A percentile compares a stretch with the other conserved stretches of the same genome.
These are phyloP conservation scores for Puccinia novopanici DNA, from an alignment of 1,284 basidiomycete genomes.

Conservation along the genomic window DNA sequence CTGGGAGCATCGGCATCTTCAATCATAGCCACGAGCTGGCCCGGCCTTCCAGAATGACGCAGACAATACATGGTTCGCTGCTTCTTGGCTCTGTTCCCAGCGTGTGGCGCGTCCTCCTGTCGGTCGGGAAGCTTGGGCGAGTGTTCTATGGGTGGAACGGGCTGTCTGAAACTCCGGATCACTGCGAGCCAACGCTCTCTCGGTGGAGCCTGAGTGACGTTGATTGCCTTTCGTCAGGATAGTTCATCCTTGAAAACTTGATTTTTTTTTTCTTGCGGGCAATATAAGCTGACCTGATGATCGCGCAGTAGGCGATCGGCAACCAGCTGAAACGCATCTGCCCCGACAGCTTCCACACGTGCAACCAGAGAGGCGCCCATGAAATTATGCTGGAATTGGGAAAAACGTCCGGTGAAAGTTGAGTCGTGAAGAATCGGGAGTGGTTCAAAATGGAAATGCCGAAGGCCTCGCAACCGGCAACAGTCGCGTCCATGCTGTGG, in stretches of 20 bases:
- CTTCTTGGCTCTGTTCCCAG: conserved; percentile 14
- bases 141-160: conserved; percentile 30
- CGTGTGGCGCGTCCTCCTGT: conserved; percentile 12
- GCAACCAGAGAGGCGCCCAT: conserved; percentile 44
- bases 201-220: conserved; percentile 13
- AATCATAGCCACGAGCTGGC: conserved; percentile 36
- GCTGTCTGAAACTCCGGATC: conserved; percentile 40
- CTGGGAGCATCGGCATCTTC: conserved; percentile 41
- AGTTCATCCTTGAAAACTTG: background rate
- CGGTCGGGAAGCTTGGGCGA: background rate
- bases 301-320: conserved; percentile 33
- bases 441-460: no score
- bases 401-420: background rate
- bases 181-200: conserved; percentile 23
- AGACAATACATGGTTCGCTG: conserved; percentile 37
- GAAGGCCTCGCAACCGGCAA: no score
- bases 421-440: background rate
- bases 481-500: no score
- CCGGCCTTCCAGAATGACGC: conserved; percentile 40
- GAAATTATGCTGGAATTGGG: background rate
- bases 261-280: background rate
- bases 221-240: background rate
- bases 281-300: conserved; percentile 35
- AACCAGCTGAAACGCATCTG: conserved; percentile 33
- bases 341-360: conserved; percentile 26